These are phyloP conservation scores for Glycyrrhiza uralensis DNA, from an alignment of 306 rosid genomes.

Conservation along the genomic window DNA sequence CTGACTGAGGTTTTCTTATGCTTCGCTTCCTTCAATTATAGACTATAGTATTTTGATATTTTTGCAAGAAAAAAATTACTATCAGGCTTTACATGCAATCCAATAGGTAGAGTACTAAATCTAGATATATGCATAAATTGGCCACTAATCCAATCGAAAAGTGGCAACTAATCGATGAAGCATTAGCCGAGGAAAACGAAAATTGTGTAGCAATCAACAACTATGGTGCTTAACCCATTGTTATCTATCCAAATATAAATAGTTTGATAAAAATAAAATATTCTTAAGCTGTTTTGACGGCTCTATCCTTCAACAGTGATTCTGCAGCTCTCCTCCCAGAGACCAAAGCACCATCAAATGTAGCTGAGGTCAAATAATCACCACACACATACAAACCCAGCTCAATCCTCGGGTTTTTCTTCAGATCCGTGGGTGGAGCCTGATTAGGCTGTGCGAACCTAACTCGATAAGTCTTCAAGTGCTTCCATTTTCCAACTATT, in stretches of 20 bases:
- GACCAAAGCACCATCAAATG: conserved; percentile 87
- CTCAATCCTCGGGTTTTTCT: conserved; percentile 48
- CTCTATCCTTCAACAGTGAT: conserved; percentile 57
- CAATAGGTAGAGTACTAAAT: no score
- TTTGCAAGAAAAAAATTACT: no score
- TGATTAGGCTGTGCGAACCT: conserved; percentile 86
- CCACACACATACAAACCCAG: conserved; percentile 71
- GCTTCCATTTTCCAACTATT: conserved; percentile 57
- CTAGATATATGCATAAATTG: no score
- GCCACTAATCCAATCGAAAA: no score
- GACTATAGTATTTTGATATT: no score
- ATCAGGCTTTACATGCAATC: no score
- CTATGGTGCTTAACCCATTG: not conserved
- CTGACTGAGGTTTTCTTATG: no score
- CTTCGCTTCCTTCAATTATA: no score
- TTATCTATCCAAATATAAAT: not conserved
- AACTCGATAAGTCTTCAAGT: conserved; percentile 65
- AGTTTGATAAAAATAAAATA: not conserved
- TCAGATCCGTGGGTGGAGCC: conserved; percentile 57
- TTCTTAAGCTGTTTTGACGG: not conserved
- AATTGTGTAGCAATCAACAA: not conserved
- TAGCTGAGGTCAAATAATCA: conserved; percentile 72
- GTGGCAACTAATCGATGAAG: not conserved
- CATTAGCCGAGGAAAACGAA: not conserved
- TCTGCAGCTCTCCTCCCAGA: conserved; percentile 83